Evolutionary conservation across 164 flowering plant genomes (phyloP).

Genomic region (Nymphaea colorata): DNA sequence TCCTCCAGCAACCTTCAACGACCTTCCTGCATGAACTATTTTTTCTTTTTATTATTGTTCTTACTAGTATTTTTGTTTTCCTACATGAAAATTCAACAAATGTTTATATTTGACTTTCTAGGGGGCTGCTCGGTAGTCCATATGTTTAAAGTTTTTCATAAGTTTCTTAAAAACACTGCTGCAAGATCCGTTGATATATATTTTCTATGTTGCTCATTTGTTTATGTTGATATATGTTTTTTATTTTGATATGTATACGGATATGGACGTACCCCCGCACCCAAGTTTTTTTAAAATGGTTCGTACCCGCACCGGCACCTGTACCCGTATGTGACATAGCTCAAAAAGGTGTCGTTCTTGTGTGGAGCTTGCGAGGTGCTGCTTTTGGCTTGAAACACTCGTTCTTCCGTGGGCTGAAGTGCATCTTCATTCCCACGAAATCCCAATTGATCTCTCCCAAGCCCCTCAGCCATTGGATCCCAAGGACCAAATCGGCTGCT

Average conservation of each 20-base stretch:
- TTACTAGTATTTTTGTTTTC: background rate
- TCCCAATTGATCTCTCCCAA: background rate
- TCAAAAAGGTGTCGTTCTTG: no score
- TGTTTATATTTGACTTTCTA: background rate
- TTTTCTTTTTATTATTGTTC: no score
- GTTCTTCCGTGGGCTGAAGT: background rate
- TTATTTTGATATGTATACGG: no score
- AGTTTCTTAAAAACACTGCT: background rate
- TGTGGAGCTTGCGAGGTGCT: no score
- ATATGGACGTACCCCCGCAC: no score
- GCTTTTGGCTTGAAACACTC: background rate
- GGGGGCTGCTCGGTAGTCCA: background rate
- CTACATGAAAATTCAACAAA: background rate
- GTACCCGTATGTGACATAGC: no score
- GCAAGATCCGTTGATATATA: background rate
- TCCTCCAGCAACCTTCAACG: no score
- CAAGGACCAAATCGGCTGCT: background rate
- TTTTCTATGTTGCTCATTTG: background rate
- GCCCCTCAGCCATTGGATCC: background rate
- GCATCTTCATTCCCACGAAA: background rate
- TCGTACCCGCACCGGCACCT: no score
- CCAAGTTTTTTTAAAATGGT: no score
- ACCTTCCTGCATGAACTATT: no score
- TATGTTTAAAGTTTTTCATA: background rate
- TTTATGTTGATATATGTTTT: no score